Evolutionary conservation across 352 stramenopile species (phyloP).

Genomic region (Phytophthora agathidicida): DNA sequence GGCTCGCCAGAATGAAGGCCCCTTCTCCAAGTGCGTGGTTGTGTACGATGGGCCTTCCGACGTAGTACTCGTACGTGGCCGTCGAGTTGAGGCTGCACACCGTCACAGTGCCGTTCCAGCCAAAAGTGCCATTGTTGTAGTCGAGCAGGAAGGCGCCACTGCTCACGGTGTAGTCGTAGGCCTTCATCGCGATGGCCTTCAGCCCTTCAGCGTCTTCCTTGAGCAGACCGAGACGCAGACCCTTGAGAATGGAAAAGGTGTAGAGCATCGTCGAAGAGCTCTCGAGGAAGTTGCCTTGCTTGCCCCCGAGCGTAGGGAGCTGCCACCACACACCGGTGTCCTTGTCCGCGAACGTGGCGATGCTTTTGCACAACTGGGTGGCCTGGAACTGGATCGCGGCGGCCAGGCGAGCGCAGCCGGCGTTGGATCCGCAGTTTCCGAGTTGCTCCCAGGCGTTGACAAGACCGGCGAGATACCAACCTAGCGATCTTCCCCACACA

Average conservation of each 20-base stretch:
- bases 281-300: conserved; percentile 35
- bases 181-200: conserved; percentile 11
- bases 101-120: conserved; percentile 32
- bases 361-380: conserved; percentile 22
- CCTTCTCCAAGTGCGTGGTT: conserved; percentile 31
- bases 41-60: conserved; percentile 23
- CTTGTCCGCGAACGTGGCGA: conserved; percentile 22
- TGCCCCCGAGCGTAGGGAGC: conserved; percentile 26
- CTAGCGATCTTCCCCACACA: conserved; percentile 32
- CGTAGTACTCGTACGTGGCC: conserved; percentile 35
- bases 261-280: conserved; percentile 40
- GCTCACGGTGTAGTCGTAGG: conserved; percentile 30
- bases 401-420: conserved; percentile 9
- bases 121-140: conserved; percentile 21
- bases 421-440: conserved; percentile 12
- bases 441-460: conserved; percentile 33
- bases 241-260: conserved; percentile 39
- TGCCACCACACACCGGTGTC: conserved; percentile 33
- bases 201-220: conserved; percentile 16
- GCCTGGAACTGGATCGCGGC: conserved; percentile 20
- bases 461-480: conserved; percentile 33
- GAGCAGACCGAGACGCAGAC: conserved; percentile 29
- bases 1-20: conserved; percentile 28
- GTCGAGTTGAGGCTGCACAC: conserved; percentile 38
- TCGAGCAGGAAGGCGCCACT: conserved; percentile 24